Base-by-base conservation (phyloP, 192 early-diverging fungal species). In the Physocladia obscura region DNA sequence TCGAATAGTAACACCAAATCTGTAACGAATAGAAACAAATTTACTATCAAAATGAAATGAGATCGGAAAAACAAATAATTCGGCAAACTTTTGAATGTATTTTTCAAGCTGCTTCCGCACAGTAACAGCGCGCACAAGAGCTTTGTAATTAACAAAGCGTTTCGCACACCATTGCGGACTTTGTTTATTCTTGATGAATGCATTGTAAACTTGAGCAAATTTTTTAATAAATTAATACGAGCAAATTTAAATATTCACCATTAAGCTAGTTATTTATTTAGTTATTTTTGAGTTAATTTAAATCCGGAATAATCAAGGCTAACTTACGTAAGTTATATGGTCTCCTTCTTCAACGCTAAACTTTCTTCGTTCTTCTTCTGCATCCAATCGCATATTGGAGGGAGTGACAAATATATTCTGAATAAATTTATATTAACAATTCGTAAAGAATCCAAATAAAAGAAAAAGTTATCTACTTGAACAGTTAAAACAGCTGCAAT, bases 401-500 rank as follows among this genome's bases (percentile, higher is more conserved):
- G 63, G 73, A 31, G 30, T 51, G 13, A 79, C 61, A 52, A 81
- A 83, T 3, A 77, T 69, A 40, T 67, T 81, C 63, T 67, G 32
- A 21, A 64, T 47, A 21, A 26, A 59, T 35, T 1, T 29, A n/a
- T 17, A 50, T 76, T 24, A 36, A 47, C 32, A 39, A 55, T 34
- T n/a, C 1, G 5, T 61, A 1, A 3, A 63, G 49, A 15, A 15
- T 0, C 61, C 5, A 80, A 72, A 13, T 73, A 68, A 19, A 85
- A 36, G 74, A 82, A 87, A 4, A 84, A 62, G 31, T 81, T 82
- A 0, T 19, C 21, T 77, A 89, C 87, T 70, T 93, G 87, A 1
- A 92, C 90, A 13, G 87, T 84, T 30, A 93, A 50, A 87, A 92
- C 89, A 0, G 92, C 91, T 19, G 88, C 89, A 60, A 94, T 92